These are phyloP conservation scores for Malus fusca DNA, from an alignment of 306 rosid genomes.

Conservation along the genomic window DNA sequence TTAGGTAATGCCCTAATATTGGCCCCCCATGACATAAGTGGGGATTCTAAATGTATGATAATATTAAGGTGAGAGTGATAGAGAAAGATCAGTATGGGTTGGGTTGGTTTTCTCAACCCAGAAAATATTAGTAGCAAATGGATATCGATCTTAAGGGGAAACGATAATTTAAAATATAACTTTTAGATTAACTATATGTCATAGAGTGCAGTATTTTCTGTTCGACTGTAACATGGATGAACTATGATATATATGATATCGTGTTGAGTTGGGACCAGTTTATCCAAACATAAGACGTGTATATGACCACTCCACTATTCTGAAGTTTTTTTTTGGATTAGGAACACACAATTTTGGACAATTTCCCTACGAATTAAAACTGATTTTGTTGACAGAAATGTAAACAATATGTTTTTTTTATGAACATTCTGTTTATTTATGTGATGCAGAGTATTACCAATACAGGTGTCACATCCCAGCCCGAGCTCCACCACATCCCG, in stretches of 20 bases:
- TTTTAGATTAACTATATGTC: neutral
- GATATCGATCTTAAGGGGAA: neutral
- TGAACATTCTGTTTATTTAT: neutral
- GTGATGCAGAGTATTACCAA: too few species aligned
- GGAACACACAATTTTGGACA: neutral
- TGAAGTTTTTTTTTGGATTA: neutral
- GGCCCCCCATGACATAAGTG: neutral
- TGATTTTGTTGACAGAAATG: neutral
- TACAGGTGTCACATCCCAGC: too few species aligned
- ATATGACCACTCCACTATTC: neutral
- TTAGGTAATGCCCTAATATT: neutral
- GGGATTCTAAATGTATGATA: neutral
- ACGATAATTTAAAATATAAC: neutral
- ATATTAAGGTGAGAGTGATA: neutral
- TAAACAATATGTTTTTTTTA: too few species aligned
- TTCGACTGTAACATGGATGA: neutral
- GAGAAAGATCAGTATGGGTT: neutral
- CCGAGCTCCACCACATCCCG: accelerated
- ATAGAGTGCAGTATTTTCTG: neutral
- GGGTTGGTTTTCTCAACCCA: neutral
- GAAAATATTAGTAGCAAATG: neutral
- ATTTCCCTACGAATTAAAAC: neutral
- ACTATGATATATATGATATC: neutral
- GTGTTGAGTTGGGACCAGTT: neutral
- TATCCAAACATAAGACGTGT: neutral